A percentile compares a stretch with the other conserved stretches of the same genome.
Evolutionary conservation across 2,329 filamentous ascomycete species (phyloP).

Genomic region (Microsporum canis): DNA sequence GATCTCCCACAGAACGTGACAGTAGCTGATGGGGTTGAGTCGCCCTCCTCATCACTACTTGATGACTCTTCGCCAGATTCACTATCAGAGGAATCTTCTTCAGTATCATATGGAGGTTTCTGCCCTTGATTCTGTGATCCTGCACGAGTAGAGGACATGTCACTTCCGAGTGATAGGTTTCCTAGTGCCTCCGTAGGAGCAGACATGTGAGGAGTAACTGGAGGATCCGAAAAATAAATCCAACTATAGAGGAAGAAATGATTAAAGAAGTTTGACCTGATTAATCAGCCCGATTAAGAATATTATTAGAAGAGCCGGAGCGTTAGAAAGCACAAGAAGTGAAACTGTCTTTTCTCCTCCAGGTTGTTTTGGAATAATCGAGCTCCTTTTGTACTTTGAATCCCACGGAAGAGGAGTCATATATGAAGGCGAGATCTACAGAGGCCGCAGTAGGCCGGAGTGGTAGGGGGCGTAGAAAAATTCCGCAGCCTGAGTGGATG

Average conservation of each 20-base stretch:
- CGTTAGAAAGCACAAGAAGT: neutral
- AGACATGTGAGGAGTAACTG: conserved; percentile 23
- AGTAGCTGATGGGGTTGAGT: neutral
- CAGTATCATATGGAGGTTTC: conserved; percentile 12
- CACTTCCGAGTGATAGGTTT: conserved; percentile 29
- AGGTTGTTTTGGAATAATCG: neutral
- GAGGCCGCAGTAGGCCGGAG: neutral
- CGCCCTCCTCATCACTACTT: conserved; percentile 10
- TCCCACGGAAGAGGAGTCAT: neutral
- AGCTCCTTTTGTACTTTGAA: neutral
- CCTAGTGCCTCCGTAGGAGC: conserved; percentile 30
- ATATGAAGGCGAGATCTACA: neutral
- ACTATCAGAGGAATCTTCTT: conserved; percentile 11
- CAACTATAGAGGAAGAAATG: too few species aligned
- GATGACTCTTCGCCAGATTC: conserved; percentile 19
- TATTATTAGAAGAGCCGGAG: neutral
- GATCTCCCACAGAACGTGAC: conserved; percentile 10
- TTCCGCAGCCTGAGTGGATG: conserved; percentile 2
- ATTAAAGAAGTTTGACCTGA: neutral
- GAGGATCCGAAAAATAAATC: neutral
- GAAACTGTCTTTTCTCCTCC: neutral
- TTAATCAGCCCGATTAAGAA: neutral
- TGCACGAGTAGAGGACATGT: conserved; percentile 24
- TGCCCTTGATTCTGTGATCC: conserved; percentile 18
- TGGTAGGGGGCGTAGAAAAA: neutral